These are phyloP conservation scores for Daldinia caldariorum DNA, from an alignment of 495 filamentous ascomycete genomes.

Conservation along the genomic window DNA sequence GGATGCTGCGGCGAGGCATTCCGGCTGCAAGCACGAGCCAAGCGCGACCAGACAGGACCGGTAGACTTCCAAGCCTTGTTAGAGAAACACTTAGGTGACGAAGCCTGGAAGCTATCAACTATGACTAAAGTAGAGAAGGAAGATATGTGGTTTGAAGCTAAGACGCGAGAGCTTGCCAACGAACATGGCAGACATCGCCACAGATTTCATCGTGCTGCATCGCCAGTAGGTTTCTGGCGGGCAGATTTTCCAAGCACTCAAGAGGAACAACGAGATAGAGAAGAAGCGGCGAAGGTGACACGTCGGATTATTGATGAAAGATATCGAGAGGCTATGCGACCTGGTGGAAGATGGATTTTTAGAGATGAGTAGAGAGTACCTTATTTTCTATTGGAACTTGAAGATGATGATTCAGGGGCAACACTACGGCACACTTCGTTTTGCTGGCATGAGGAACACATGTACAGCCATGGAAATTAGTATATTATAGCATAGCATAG, in stretches of 20 bases:
- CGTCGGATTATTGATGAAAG: constrained; percentile 74
- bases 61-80: constrained; percentile 65
- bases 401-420: constrained; percentile 3
- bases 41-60: constrained; percentile 47
- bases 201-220: constrained; percentile 70
- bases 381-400: not conserved
- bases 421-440: constrained; percentile 1
- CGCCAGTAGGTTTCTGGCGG: constrained; percentile 90
- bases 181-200: constrained; percentile 79
- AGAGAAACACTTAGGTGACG: constrained; percentile 73
- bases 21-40: constrained; percentile 67
- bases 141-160: constrained; percentile 72
- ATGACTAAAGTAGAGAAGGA: constrained; percentile 64
- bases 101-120: constrained; percentile 54
- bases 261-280: constrained; percentile 70
- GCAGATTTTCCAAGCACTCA: constrained; percentile 88
- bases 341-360: constrained; percentile 78
- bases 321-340: constrained; percentile 82
- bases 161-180: constrained; percentile 72
- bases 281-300: constrained; percentile 67
- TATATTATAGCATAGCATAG: constrained; percentile 1
- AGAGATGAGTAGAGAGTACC: constrained; percentile 71
- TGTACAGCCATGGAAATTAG: not conserved
- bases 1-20: constrained; percentile 82
- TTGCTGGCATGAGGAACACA: not conserved